Evolutionary conservation across 805 yeast genomes (phyloP).

Genomic region (Saturnispora saitoi): DNA sequence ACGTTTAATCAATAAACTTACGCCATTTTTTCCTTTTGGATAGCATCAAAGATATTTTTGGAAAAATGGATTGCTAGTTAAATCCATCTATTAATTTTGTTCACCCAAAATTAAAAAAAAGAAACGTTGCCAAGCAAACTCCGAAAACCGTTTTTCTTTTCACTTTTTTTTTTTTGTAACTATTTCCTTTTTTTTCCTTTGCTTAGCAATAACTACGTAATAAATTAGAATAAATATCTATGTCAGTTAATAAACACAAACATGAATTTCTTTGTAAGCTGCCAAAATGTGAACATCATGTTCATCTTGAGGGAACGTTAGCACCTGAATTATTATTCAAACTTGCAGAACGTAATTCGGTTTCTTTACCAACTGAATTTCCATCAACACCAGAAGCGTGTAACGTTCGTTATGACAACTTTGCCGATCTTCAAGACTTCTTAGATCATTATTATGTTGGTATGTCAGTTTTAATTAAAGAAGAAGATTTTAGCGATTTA

Average conservation of each 20-base stretch:
- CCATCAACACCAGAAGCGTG: conserved; percentile 53
- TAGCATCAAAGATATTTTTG: no score
- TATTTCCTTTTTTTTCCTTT: background rate
- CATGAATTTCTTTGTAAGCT: conserved; percentile 51
- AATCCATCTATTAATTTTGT: no score
- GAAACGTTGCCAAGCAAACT: background rate
- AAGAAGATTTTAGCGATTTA: conserved; percentile 66
- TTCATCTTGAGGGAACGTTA: conserved; percentile 76
- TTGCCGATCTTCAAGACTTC: conserved; percentile 68
- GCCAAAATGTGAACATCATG: conserved; percentile 84
- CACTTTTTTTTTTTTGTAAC: background rate
- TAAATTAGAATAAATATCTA: background rate
- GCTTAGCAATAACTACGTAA: background rate
- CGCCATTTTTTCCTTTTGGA: background rate
- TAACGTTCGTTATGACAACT: conserved; percentile 48
- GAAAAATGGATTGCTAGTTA: no score
- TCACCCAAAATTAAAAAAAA: background rate
- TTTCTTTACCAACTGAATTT: conserved; percentile 52
- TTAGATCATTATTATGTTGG: conserved; percentile 74
- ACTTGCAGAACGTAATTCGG: conserved; percentile 56
- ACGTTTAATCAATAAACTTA: background rate
- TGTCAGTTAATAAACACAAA: conserved; percentile 20
- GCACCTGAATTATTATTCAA: conserved; percentile 68
- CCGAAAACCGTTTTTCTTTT: background rate
- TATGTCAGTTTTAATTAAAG: conserved; percentile 61